Base-by-base conservation (phyloP, 2,329 filamentous ascomycete genomes). In the Madurella mycetomatis region DNA sequence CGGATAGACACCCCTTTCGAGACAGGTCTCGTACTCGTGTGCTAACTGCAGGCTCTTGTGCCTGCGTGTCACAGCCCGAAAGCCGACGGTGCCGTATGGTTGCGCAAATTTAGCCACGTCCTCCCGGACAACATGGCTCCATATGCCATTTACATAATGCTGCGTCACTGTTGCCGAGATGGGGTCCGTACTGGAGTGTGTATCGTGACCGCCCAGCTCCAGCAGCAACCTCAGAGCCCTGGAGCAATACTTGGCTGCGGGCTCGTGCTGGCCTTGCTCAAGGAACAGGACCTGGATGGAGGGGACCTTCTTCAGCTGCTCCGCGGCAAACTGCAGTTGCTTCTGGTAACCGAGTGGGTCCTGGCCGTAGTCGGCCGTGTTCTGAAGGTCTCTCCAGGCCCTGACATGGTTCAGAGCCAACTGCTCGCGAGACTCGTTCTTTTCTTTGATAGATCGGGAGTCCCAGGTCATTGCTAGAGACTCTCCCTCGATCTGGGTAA, bases 11-110 rank as follows among this genome's bases (percentile, higher is more conserved):
- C 72, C 69, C 34, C 76, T 76, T 17, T 74, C 72, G 2, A 84
- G 61, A 2, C 79, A 81, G 54, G 70, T 73, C 60, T 83, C 77
- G 53, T 84, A 80, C 47, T 84, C 79, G 18, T 68, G 64, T 5
- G 77, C 80, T 30, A 86, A 73, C 60, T 85, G 78, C 15, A 84
- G 65, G 47, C 72, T 74, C 64, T 79, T 80, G 66, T 86, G 83
- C 37, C 70, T 72, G 51, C 73, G 73, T 2, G 74, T 72, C 5
- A 80, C 66, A 2, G 71, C 71, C 16, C 68, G 69, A 15, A 84
- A 62, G 12, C 62, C 68, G 4, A 62, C 58, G 13, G 53, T 51
- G 9, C 58, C 60, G 15, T 62, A 59, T 1, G 59, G 54, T n/a
- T 58, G 40, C 11, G 63, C 58, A 53, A 74, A 77, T 1, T 60